These are phyloP conservation scores for Monosporascus ibericus DNA, from an alignment of 2,329 filamentous ascomycete genomes.

Conservation along the genomic window DNA sequence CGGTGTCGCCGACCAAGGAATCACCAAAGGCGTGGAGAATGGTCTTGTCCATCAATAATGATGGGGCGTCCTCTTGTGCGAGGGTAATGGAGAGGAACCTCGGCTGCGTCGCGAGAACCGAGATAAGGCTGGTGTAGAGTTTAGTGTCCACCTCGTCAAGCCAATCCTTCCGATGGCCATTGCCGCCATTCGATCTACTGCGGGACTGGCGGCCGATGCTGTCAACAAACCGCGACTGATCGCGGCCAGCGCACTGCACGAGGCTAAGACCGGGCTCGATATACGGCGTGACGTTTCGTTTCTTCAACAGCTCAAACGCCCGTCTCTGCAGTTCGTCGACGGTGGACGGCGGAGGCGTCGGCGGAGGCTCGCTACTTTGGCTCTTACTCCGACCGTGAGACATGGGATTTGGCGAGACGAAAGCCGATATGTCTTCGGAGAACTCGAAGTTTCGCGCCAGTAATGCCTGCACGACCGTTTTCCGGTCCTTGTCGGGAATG, in stretches of 20 bases:
- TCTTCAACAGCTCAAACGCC: constrained; percentile 79
- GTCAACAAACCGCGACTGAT: constrained; percentile 35
- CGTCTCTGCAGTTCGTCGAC: constrained; percentile 73
- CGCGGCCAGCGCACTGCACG: constrained; percentile 72
- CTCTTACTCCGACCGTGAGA: constrained; percentile 30
- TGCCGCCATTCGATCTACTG: constrained; percentile 25
- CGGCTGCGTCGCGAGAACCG: constrained; percentile 55
- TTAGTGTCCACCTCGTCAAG: constrained; percentile 56
- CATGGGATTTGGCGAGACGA: constrained; percentile 46
- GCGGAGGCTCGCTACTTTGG: constrained; percentile 40
- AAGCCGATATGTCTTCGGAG: constrained; percentile 63
- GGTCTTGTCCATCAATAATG: constrained; percentile 63
- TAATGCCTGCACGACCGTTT: constrained; percentile 70
- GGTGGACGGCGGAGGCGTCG: constrained; percentile 71
- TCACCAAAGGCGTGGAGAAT: constrained; percentile 63
- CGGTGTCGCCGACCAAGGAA: constrained; percentile 68
- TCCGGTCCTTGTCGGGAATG: constrained; percentile 69
- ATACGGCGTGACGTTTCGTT: constrained; percentile 66
- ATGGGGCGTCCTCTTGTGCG: constrained; percentile 67
- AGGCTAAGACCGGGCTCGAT: constrained; percentile 65
- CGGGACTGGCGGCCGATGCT: constrained; percentile 27
- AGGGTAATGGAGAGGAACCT: constrained; percentile 69
- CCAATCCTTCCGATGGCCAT: constrained; percentile 36
- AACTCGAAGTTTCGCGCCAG: constrained; percentile 79
- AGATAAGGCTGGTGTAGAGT: constrained; percentile 57